phyloP scores from a whole-genome alignment of 768 basidiomycete genomes.

The Pholiota molesta region DNA sequence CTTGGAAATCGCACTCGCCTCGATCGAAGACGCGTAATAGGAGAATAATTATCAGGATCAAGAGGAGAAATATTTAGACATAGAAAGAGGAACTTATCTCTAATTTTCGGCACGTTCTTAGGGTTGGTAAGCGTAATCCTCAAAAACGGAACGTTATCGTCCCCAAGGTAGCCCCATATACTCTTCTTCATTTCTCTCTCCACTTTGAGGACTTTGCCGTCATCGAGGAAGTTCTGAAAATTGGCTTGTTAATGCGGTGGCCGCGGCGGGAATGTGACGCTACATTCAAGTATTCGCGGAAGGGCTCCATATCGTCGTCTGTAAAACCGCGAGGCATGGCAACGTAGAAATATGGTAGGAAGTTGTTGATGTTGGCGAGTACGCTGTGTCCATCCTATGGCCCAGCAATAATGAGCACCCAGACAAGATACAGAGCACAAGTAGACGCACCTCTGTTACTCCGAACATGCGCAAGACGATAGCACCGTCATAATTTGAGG shows the following conservation, averaged over 20 bases:
- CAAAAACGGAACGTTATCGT: slow-evolving; percentile 78
- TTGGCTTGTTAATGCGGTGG: not conserved
- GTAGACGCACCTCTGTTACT: slow-evolving; percentile 71
- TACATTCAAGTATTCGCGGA: slow-evolving; percentile 78
- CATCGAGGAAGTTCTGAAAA: slow-evolving; percentile 33
- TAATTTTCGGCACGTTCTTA: slow-evolving; percentile 78
- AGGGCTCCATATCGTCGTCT: slow-evolving; percentile 63
- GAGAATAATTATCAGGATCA: slow-evolving; percentile 11
- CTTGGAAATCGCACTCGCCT: slow-evolving; percentile 70
- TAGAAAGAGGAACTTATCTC: slow-evolving; percentile 69
- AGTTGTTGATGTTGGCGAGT: slow-evolving; percentile 78
- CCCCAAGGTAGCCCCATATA: slow-evolving; percentile 89
- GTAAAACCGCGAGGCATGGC: slow-evolving; percentile 84
- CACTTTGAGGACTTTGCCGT: slow-evolving; percentile 47
- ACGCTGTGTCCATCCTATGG: slow-evolving; percentile 85
- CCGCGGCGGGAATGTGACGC: slow-evolving; percentile 25
- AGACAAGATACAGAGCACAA: not conserved
- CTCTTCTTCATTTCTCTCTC: slow-evolving; percentile 69
- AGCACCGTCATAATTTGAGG: slow-evolving; percentile 47
- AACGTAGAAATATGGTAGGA: slow-evolving; percentile 93
- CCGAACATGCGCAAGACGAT: slow-evolving; percentile 78
- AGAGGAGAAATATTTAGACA: not conserved
- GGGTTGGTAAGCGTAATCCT: slow-evolving; percentile 80
- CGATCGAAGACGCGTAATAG: slow-evolving; percentile 69
- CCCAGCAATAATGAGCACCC: slow-evolving; percentile 2